Base-by-base conservation (phyloP, 306 rosid species). In the Sphenostylis stenocarpa region DNA sequence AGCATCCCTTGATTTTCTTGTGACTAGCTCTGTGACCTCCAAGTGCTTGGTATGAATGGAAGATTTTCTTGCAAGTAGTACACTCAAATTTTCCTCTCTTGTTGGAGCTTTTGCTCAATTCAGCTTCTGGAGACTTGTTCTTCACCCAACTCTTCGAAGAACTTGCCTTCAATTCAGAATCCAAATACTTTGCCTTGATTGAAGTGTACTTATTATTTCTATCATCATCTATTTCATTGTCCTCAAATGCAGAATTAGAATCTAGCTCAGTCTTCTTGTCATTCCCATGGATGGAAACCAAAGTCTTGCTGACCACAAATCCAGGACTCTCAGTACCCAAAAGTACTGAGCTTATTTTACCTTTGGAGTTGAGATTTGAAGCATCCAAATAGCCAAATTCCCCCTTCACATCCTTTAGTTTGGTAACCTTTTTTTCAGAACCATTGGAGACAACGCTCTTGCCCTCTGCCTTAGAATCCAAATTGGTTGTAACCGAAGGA, bases 1-100 rank as follows among this genome's bases (percentile, higher is more conserved):
- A 86, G 80, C 94, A 88, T 0, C 92, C 91, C 86, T 83, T 90
- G 67, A 65, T 81, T 83, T 87, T 94, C 80, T 86, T 90, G 72
- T 94, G 98, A 72, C 97, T 94, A 4, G 98, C 96, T 78, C 93
- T 94, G 56, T 94, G 98, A 5, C 98, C 98, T 24, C 98, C 98
- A 21, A 94, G 89, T 53, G 98, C 98, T 87, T 94, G 98, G 76
- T 94, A 91, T 0, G 98, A 94, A 44, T 82, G 86, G 41, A 91
- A 94, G 67, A 84, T 80, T 79, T 82, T 94, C 87, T 86, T 84
- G 65, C 98, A 94, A 77, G 94, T 88, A 66, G 83, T 83, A 49
- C 97, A 94, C 88, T 88, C 91, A 60, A 90, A 91, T 63, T 86
- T 88, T 15, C 90, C 89, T 67, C 90, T 86, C 65, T 88, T 88